A percentile compares a stretch with the other conserved stretches of the same genome.
These are phyloP conservation scores for Penicillium italicum DNA, from an alignment of 2,329 filamentous ascomycete genomes.

Conservation along the genomic window DNA sequence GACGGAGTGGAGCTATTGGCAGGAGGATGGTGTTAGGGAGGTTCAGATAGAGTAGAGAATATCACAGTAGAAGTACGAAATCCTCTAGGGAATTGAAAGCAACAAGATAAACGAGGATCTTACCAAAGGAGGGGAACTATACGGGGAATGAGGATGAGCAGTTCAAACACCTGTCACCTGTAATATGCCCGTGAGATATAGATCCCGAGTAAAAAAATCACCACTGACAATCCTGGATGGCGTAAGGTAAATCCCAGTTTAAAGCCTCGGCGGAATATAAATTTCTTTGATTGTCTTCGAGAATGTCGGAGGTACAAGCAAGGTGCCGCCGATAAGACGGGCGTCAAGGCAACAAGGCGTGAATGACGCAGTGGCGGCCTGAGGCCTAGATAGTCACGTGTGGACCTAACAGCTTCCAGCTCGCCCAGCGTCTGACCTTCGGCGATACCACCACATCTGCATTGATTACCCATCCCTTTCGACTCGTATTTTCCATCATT, in stretches of 20 bases:
- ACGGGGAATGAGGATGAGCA: slow-evolving; percentile 1
- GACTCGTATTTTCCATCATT: slow-evolving; percentile 5
- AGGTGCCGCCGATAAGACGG: neutral
- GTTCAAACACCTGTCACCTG: neutral
- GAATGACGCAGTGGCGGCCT: slow-evolving; percentile 16
- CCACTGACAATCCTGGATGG: neutral
- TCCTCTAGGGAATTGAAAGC: neutral
- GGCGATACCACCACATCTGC: slow-evolving; percentile 19
- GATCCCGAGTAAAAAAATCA: no score
- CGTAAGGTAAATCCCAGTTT: neutral
- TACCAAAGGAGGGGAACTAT: slow-evolving; percentile 23
- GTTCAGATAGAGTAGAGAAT: neutral
- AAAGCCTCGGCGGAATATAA: neutral
- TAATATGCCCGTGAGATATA: neutral
- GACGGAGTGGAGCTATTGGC: neutral
- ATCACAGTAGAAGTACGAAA: neutral
- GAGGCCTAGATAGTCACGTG: slow-evolving; percentile 19
- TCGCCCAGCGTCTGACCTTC: slow-evolving; percentile 16
- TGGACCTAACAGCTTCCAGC: slow-evolving; percentile 23
- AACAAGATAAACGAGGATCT: slow-evolving; percentile 4
- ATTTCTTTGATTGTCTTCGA: slow-evolving; percentile 1
- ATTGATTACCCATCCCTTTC: slow-evolving; percentile 15
- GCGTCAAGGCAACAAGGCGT: slow-evolving; percentile 17
- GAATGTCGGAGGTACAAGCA: neutral
- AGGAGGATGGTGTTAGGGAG: neutral